Evolutionary conservation across 768 basidiomycete genomes (phyloP).

Genomic region (Fistulinella prunicolor): DNA sequence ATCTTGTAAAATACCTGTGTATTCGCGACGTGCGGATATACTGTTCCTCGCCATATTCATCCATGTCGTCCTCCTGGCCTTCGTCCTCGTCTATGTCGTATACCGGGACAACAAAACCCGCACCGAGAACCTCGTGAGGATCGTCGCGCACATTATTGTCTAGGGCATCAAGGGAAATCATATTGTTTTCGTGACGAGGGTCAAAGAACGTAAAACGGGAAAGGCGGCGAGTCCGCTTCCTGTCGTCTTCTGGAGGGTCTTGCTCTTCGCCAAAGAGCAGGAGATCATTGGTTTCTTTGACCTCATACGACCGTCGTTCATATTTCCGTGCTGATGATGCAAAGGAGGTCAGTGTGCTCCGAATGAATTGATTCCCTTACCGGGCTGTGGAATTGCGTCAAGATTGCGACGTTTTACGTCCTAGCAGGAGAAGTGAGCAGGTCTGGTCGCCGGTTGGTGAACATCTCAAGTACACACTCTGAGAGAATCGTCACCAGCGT

Average conservation of each 20-base stretch:
- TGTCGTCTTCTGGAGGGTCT: slow-evolving; percentile 33
- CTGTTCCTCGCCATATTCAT: slow-evolving; percentile 32
- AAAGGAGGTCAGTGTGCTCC: neutral
- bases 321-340: slow-evolving; percentile 39
- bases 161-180: slow-evolving; percentile 48
- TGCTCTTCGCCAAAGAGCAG: slow-evolving; percentile 42
- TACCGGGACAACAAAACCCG: slow-evolving; percentile 49
- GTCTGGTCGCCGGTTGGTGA: neutral
- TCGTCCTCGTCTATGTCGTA: slow-evolving; percentile 59
- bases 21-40: slow-evolving; percentile 49
- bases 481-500: slow-evolving; percentile 3
- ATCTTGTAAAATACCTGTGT: slow-evolving; percentile 49
- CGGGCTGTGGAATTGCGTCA: slow-evolving; percentile 13
- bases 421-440: slow-evolving; percentile 5
- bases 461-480: slow-evolving; percentile 11
- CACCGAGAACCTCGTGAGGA: slow-evolving; percentile 47
- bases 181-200: slow-evolving; percentile 39
- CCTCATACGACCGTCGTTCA: slow-evolving; percentile 28
- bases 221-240: slow-evolving; percentile 57
- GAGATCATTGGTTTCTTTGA: slow-evolving; percentile 35
- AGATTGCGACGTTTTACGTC: slow-evolving; percentile 28
- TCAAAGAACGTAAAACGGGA: slow-evolving; percentile 63
- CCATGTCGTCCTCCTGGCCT: slow-evolving; percentile 52
- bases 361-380: slow-evolving; percentile 9
- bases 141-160: slow-evolving; percentile 46